phyloP scores from a whole-genome alignment of 495 filamentous ascomycete species.

The Pseudoneurospora amorphoporcata region DNA sequence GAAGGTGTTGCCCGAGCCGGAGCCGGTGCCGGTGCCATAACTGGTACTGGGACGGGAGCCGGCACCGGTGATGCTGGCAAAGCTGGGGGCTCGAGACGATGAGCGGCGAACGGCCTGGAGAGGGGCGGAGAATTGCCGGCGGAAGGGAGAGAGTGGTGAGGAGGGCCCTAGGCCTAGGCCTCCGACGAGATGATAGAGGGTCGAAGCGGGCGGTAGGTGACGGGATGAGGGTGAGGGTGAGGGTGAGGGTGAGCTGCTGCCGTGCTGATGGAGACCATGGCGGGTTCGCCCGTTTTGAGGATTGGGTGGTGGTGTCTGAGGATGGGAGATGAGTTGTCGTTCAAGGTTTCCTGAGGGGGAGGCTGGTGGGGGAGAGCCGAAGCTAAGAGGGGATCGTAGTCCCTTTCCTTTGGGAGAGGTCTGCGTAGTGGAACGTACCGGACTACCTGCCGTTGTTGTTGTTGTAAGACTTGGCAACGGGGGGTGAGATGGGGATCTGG shows the following conservation, averaged over 20 bases:
- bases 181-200: slow-evolving; percentile 18
- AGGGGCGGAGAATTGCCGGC: slow-evolving; percentile 13
- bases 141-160: slow-evolving; percentile 24
- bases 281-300: neutral
- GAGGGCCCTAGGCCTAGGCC: slow-evolving; percentile 16
- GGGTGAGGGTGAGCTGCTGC: neutral
- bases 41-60: neutral
- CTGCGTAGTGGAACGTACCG: neutral
- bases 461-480: neutral
- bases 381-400: neutral
- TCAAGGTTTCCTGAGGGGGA: neutral
- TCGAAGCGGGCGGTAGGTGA: slow-evolving; percentile 14
- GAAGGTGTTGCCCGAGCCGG: neutral
- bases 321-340: neutral
- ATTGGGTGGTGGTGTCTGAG: neutral
- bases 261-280: neutral
- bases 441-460: neutral
- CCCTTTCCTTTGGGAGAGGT: neutral
- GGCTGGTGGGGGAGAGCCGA: neutral
- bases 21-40: neutral
- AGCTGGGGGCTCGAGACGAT: neutral
- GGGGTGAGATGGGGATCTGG: neutral
- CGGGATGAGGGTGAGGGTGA: slow-evolving; percentile 1
- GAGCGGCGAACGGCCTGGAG: neutral
- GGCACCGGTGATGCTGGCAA: neutral